Evolutionary conservation across 441 rosid genomes (phyloP).

Genomic region (Iberis amara): DNA sequence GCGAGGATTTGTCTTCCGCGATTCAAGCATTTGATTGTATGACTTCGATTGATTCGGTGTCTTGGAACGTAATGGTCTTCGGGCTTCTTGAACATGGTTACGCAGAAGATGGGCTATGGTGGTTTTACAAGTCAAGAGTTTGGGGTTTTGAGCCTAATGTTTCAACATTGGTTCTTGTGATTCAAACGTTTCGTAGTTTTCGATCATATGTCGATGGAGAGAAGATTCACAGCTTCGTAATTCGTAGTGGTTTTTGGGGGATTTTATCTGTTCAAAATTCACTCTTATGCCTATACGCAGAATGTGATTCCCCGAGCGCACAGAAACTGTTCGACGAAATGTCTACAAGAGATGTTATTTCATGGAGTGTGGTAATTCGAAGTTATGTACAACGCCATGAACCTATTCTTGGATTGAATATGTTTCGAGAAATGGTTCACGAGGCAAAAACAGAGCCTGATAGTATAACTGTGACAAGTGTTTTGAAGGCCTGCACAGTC

Average conservation of each 20-base stretch:
- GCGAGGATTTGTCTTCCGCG: slow-evolving; percentile 41
- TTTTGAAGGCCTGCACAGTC: slow-evolving; percentile 48
- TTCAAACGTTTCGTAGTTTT: slow-evolving; percentile 39
- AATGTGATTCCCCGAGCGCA: slow-evolving; percentile 30
- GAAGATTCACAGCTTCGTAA: slow-evolving; percentile 41
- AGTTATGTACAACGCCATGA: slow-evolving; percentile 38
- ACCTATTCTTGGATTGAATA: slow-evolving; percentile 30
- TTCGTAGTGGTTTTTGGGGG: slow-evolving; percentile 42
- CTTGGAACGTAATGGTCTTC: slow-evolving; percentile 61
- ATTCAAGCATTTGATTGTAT: slow-evolving; percentile 34
- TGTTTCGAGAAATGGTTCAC: slow-evolving; percentile 41
- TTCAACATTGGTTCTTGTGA: slow-evolving; percentile 52
- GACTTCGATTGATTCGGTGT: slow-evolving; percentile 47
- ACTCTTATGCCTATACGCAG: slow-evolving; percentile 38
- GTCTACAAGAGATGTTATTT: slow-evolving; percentile 46
- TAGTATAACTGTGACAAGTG: slow-evolving; percentile 38
- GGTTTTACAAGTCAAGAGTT: slow-evolving; percentile 47
- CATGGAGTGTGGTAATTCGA: slow-evolving; percentile 51
- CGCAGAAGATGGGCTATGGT: slow-evolving; percentile 39
- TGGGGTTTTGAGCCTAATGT: slow-evolving; percentile 50
- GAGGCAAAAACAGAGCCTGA: slow-evolving; percentile 36
- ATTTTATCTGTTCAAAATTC: slow-evolving; percentile 49
- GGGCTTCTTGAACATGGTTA: slow-evolving; percentile 46
- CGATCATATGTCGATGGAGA: slow-evolving; percentile 27
- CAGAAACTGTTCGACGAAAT: slow-evolving; percentile 51